Base-by-base conservation (phyloP, 2,329 filamentous ascomycete species). In the Epichloe baconii region DNA sequence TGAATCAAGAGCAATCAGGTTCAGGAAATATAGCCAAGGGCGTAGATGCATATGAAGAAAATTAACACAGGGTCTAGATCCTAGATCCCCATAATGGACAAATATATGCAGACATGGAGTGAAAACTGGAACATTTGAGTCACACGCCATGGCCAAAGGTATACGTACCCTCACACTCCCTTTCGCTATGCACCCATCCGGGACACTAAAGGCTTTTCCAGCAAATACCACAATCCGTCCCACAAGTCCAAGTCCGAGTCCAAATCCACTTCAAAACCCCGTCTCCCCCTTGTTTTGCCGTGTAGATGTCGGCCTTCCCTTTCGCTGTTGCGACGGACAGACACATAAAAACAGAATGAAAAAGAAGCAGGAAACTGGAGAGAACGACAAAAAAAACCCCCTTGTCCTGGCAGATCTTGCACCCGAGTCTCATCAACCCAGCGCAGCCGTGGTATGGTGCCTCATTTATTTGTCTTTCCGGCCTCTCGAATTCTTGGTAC, bases 171-270 rank as follows among this genome's bases (percentile, higher is more conserved):
- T 61, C 58, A 67, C 66, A 67, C 67, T 67, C 66, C 66, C 65
- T 65, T 65, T 68, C 68, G 68, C 68, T 70, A 70, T 70, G 68
- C 68, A 69, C 64, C 66, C 62, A 60, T 60, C 60, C 64, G 56
- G 58, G 63, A 66, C 62, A 64, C 64, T 61, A 65, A 65, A 63
- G 64, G 64, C 61, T 61, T 65, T 64, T 70, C 67, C 71, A 69
- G 70, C 68, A 70, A 61, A 63, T 62, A 58, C 58, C 63, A 61
- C 59, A 54, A 49, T 53, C 48, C 54, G 48, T 52, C 38, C 48
- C 47, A 50, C 48, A 50, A 46, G 53, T 47, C 54, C 47, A 52
- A 56, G 55, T 43, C 53, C 48, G 47, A 57, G 54, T 54, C 58
- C 56, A 52, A 53, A 52, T 54, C 52, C 31, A 44, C 41, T 38